Evolutionary conservation across 306 rosid genomes (phyloP).

Genomic region (Styphnolobium japonicum): DNA sequence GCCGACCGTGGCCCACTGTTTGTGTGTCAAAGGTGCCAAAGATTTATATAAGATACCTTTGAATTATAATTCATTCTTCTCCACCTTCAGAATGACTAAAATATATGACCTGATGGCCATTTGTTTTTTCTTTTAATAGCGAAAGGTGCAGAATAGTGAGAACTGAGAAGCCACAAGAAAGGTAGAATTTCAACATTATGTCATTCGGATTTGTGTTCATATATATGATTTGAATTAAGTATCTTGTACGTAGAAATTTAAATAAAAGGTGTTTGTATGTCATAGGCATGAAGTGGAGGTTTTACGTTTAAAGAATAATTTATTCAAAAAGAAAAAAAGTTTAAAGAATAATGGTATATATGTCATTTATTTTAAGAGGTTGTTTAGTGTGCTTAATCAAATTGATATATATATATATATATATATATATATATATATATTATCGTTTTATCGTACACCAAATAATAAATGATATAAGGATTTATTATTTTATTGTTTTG

Average conservation of each 20-base stretch:
- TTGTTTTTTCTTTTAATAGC: neutral
- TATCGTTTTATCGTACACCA: no score
- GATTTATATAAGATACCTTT: neutral
- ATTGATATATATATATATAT: no score
- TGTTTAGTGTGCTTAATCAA: no score
- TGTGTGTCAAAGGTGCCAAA: neutral
- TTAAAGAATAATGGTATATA: slow-evolving; percentile 1
- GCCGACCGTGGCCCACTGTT: slow-evolving; percentile 22
- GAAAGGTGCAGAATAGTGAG: neutral
- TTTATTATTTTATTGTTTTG: no score
- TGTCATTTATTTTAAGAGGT: no score
- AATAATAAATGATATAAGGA: no score
- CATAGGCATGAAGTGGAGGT: slow-evolving; percentile 9
- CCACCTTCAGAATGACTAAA: neutral
- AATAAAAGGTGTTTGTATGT: neutral
- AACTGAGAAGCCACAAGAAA: no score
- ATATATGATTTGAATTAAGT: no score
- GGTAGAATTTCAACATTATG: neutral
- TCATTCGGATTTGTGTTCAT: neutral
- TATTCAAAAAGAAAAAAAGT: no score
- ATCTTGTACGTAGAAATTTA: neutral
- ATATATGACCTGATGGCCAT: neutral
- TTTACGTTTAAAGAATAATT: neutral
- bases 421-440: no score
- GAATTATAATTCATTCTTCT: neutral